Evolutionary conservation across 768 basidiomycete species (phyloP).

Genomic region (Tulasnella sp.): DNA sequence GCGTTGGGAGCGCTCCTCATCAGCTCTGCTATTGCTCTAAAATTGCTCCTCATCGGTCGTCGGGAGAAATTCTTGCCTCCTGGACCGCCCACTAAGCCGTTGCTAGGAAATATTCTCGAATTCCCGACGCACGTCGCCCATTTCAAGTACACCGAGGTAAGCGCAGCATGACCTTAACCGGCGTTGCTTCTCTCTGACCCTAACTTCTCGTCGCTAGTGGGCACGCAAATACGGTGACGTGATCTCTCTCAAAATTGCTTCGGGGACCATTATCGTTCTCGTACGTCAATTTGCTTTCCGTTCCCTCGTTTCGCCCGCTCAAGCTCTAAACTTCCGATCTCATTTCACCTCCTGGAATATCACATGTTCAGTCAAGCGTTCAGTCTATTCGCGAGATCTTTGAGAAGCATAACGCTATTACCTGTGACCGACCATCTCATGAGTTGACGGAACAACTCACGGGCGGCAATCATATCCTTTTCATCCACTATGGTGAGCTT

Average conservation of each 20-base stretch:
- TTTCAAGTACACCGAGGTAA: conserved; percentile 34
- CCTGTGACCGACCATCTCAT: conserved; percentile 25
- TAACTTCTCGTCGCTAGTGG: conserved; percentile 29
- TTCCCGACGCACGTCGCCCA: conserved; percentile 34
- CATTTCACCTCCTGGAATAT: neutral
- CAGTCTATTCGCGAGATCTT: conserved; percentile 36
- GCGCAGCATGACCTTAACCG: neutral
- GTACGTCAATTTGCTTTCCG: conserved; percentile 19
- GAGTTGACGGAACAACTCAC: conserved; percentile 31
- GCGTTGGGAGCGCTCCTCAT: neutral
- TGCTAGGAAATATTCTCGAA: conserved; percentile 34
- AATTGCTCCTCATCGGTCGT: neutral
- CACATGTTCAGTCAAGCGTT: conserved; percentile 27
- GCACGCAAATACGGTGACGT: conserved; percentile 34
- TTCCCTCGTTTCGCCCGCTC: neutral
- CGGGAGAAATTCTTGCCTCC: conserved; percentile 31
- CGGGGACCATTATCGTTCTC: conserved; percentile 35
- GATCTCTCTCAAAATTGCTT: conserved; percentile 36
- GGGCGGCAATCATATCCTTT: conserved; percentile 32
- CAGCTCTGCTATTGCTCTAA: neutral
- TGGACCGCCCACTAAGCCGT: conserved; percentile 35
- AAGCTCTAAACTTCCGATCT: neutral
- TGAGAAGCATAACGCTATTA: conserved; percentile 33
- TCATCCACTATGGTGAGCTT: conserved; percentile 33
- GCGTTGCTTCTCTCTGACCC: neutral